Evolutionary conservation across 2,329 filamentous ascomycete species (phyloP), one percentile per base, ranked within the genome.

Genomic region (Colletotrichum sp.): DNA sequence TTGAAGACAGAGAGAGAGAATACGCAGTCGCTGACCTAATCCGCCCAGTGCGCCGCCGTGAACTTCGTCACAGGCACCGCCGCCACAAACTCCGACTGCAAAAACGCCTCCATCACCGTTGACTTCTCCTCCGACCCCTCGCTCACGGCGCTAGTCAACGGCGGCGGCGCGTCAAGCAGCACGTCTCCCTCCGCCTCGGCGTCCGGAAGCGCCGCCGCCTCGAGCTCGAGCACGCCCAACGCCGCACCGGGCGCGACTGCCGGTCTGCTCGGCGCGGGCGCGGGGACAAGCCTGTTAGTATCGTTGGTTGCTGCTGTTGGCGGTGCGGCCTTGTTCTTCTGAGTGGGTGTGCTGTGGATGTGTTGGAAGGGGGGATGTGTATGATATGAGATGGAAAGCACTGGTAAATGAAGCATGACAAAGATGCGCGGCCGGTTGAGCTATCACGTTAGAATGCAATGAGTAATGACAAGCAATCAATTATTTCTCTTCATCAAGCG

Each of bases 31-130:
- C 71, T 66, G 7, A 65, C 70, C 1, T 30, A n/a, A n/a, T n/a
- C n/a, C n/a, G n/a, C 39, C 6, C 12, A 92, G 90, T 92, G 90
- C 80, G 83, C 90, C 57, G 86, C 87, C 39, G 89, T 91, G 78
- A 89, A 89, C 78, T 92, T 92, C 78, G 89, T 92, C 77, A 80
- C 81, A n/a, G 86, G 86, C 75, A 78, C 81, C n/a, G 81, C 79
- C 49, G 78, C 82, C 21, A 75, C 81, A 13, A 82, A 83, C 28
- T 80, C 77, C 69, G 77, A 80, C 5, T 87, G 85, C 82, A 82
- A 78, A 28, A 87, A 87, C 80, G 80, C 82, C 18, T 84, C 83
- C 28, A 71, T 78, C 59, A 72, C 69, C 49, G 60, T 67, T 24
- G 69, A 77, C 71, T 83, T 84, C 77, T 78, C 73, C 79, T 77